Conservation (phyloP, 148 eudicot species). For the Oxyria digyna region DNA sequence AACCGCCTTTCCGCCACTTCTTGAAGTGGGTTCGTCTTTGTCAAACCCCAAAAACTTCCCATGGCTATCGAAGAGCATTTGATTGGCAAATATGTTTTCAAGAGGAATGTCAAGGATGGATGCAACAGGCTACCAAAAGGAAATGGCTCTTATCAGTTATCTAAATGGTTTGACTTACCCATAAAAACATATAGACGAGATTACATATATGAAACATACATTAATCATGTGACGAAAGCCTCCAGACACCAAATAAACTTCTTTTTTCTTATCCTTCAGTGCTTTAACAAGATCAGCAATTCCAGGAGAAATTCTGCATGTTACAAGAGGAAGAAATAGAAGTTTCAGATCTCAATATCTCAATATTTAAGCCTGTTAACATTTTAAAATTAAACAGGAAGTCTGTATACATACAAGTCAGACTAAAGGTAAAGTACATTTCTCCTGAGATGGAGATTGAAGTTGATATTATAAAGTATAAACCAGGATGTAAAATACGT, state of each 20-base stretch:
- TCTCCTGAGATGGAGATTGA: too few relatives aligned
- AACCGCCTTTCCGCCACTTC: constrained; percentile 88
- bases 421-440: too few relatives aligned
- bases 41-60: constrained; percentile 82
- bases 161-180: not conserved
- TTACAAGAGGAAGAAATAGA: not conserved
- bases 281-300: constrained; percentile 68
- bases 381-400: not conserved
- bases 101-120: constrained; percentile 67
- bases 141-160: constrained; percentile 8
- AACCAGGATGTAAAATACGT: not conserved
- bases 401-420: too few relatives aligned
- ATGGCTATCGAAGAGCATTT: constrained; percentile 50
- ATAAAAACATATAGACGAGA: not conserved
- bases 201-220: constrained; percentile 25
- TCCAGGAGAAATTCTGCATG: constrained; percentile 84
- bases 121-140: constrained; percentile 69
- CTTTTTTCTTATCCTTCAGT: constrained; percentile 47
- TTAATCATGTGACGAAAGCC: constrained; percentile 98
- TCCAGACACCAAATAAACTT: constrained; percentile 81
- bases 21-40: constrained; percentile 80
- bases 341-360: not conserved
- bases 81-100: constrained; percentile 78
- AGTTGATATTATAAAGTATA: not conserved
- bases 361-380: not conserved